Conservation (phyloP, 2,329 filamentous ascomycete genomes). For the Diaporthe helianthi region DNA sequence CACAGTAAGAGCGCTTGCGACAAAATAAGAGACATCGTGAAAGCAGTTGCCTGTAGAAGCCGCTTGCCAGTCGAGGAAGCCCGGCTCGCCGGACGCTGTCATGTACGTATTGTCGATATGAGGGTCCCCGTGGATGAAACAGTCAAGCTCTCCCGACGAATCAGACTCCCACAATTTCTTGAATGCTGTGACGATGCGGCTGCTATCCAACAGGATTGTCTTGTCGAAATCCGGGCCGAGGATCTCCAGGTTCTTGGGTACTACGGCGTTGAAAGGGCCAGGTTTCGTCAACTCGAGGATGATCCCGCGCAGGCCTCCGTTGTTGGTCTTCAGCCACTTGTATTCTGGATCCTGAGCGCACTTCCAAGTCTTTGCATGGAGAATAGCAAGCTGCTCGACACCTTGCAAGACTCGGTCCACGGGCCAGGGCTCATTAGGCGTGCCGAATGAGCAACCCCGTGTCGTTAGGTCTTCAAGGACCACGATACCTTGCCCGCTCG, state of each 20-base stretch:
- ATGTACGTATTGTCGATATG: background rate
- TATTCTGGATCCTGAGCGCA: background rate
- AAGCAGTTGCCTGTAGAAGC: background rate
- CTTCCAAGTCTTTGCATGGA: background rate
- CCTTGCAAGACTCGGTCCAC: slow-evolving; percentile 4
- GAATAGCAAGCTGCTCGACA: background rate
- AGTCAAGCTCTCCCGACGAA: background rate
- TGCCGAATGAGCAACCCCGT: slow-evolving; percentile 3
- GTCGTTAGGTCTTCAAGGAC: background rate
- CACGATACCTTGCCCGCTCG: slow-evolving; percentile 1
- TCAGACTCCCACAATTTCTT: background rate
- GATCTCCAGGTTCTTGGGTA: background rate
- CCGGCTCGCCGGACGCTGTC: background rate
- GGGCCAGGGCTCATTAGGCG: background rate
- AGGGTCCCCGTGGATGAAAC: background rate
- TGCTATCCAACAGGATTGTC: background rate
- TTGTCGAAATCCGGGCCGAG: background rate
- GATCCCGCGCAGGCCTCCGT: background rate
- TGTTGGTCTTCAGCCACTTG: background rate
- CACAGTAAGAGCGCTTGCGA: background rate
- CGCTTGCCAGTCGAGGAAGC: background rate
- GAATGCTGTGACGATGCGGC: background rate
- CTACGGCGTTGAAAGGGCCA: slow-evolving; percentile 7
- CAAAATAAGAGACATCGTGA: slow-evolving; percentile 1
- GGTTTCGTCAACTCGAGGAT: slow-evolving; percentile 3